These are phyloP conservation scores for Gleditsia sinensis DNA, from an alignment of 306 rosid species.

Conservation along the genomic window DNA sequence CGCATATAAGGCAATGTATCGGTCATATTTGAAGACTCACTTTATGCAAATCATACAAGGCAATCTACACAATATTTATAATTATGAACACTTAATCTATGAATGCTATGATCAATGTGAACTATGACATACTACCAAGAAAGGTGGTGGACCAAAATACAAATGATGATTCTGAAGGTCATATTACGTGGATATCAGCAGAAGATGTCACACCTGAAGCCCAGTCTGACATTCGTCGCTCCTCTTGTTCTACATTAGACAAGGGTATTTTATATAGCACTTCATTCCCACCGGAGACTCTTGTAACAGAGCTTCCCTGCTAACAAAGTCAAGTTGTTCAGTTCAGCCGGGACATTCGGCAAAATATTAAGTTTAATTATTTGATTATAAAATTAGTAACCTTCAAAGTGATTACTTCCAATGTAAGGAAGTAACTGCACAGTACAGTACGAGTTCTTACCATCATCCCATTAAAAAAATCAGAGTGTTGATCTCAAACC, in stretches of 20 bases:
- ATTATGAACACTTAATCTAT: too few relatives aligned
- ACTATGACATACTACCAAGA: too few relatives aligned
- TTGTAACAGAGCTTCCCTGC: constrained; percentile 43
- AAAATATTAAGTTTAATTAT: background rate
- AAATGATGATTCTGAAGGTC: background rate
- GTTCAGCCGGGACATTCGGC: background rate
- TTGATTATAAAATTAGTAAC: too few relatives aligned
- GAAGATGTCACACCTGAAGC: constrained; percentile 85
- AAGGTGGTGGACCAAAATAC: background rate
- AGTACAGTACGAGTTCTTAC: constrained; percentile 36
- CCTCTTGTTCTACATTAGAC: constrained; percentile 76
- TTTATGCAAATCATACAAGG: too few relatives aligned
- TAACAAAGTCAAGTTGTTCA: constrained; percentile 26
- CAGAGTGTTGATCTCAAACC: constrained; percentile 75
- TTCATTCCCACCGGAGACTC: constrained; percentile 51
- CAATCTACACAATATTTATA: too few relatives aligned
- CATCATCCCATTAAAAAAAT: constrained; percentile 37
- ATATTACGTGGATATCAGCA: constrained; percentile 58
- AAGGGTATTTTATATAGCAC: constrained; percentile 51
- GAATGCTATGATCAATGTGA: background rate
- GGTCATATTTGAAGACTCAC: too few relatives aligned
- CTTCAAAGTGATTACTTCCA: too few relatives aligned
- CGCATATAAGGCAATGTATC: too few relatives aligned
- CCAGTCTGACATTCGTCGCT: constrained; percentile 94
- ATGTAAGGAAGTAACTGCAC: background rate